Percentiles rank a stretch among this genome's conserved stretches.
phyloP scores from a whole-genome alignment of 345 rosid species.

The Sisymbrium irio region DNA sequence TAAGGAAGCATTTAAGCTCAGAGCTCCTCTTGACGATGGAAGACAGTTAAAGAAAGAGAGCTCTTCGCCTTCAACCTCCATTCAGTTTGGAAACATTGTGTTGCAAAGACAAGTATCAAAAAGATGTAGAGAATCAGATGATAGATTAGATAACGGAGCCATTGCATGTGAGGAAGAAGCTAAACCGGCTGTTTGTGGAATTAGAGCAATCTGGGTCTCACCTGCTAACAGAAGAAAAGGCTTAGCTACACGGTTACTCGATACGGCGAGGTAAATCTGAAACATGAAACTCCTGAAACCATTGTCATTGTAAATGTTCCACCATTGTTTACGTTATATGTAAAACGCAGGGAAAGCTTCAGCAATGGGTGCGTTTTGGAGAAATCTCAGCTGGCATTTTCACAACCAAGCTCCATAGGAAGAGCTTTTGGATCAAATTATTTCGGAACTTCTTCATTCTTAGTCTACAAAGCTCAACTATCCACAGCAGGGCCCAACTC shows the following conservation, averaged over 20 bases:
- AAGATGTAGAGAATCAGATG: constrained; percentile 33
- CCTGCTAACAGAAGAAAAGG: constrained; percentile 77
- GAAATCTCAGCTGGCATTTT: constrained; percentile 67
- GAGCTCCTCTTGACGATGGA: constrained; percentile 36
- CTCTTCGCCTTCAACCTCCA: constrained; percentile 37
- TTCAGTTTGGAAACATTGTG: constrained; percentile 60
- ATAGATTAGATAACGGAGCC: constrained; percentile 42
- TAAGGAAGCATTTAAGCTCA: constrained; percentile 64
- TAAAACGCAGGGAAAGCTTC: constrained; percentile 62
- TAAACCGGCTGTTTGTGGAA: constrained; percentile 60
- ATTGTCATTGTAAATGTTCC: not conserved
- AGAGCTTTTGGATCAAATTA: constrained; percentile 64
- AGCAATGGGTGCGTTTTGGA: constrained; percentile 39
- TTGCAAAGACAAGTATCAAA: constrained; percentile 56
- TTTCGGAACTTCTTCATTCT: constrained; percentile 43
- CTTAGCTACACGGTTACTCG: constrained; percentile 66
- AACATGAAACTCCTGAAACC: too few relatives aligned
- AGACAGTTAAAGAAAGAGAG: constrained; percentile 37
- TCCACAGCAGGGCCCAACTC: not conserved
- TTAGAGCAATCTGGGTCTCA: constrained; percentile 89
- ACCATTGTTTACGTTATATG: not conserved
- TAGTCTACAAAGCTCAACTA: constrained; percentile 51
- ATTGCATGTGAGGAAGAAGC: constrained; percentile 55
- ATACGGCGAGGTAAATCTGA: constrained; percentile 81
- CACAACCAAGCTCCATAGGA: constrained; percentile 69